These are phyloP conservation scores for Bryopsis sp. DNA, from an alignment of 139 green algal species.

Conservation along the genomic window DNA sequence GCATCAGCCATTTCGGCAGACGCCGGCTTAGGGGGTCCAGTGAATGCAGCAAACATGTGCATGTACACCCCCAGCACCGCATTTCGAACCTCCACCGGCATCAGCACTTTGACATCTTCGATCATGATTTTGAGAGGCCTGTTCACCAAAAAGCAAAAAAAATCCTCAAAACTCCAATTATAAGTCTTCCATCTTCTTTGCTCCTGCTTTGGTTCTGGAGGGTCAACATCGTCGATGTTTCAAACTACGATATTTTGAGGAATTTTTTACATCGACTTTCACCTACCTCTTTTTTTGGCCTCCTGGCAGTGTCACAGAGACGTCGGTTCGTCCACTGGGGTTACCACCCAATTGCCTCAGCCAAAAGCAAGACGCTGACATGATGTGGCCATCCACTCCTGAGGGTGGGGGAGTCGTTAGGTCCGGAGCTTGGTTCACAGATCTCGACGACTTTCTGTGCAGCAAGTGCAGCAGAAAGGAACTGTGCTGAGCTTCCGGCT, in stretches of 20 bases:
- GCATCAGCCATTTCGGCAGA: not conserved
- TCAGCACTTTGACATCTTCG: slow-evolving; percentile 9
- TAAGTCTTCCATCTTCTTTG: too few species aligned
- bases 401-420: not conserved
- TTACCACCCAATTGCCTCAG: slow-evolving; percentile 6
- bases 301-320: too few species aligned
- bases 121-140: slow-evolving; percentile 9
- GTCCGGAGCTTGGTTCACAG: too few species aligned
- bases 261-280: too few species aligned
- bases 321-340: too few species aligned
- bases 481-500: not conserved
- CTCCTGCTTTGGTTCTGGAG: too few species aligned
- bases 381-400: not conserved
- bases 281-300: too few species aligned
- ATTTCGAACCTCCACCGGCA: slow-evolving; percentile 19
- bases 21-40: not conserved
- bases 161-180: too few species aligned
- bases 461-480: not conserved
- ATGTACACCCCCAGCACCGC: slow-evolving; percentile 13
- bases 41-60: slow-evolving; percentile 19
- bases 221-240: too few species aligned
- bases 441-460: too few species aligned
- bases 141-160: too few species aligned
- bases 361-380: not conserved
- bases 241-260: too few species aligned